phyloP scores from a whole-genome alignment of 768 basidiomycete genomes.

The Boletellus sp. region DNA sequence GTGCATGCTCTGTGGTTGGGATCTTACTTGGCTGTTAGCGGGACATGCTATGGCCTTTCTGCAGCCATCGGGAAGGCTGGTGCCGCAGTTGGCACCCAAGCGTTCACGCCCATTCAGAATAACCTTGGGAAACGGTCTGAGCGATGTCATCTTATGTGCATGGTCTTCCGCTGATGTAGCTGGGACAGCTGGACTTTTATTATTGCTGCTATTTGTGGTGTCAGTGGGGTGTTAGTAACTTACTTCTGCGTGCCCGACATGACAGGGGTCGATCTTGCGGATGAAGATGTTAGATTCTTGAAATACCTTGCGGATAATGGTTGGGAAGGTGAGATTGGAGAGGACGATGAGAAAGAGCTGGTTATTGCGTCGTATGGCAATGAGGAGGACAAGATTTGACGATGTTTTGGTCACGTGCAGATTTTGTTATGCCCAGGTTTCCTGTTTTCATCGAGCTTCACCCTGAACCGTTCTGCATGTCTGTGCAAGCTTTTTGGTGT shows the following conservation, averaged over 20 bases:
- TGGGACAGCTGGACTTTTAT: conserved; percentile 59
- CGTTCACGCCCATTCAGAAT: conserved; percentile 64
- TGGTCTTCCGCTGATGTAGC: not conserved
- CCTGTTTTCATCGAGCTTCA: not conserved
- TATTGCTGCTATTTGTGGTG: conserved; percentile 64
- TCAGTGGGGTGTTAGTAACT: conserved; percentile 58
- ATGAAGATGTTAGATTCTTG: conserved; percentile 62
- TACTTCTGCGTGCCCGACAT: conserved; percentile 68
- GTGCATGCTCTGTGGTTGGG: not conserved
- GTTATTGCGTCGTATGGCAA: conserved; percentile 14
- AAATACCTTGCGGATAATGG: conserved; percentile 58
- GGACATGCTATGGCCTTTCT: conserved; percentile 66
- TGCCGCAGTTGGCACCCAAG: conserved; percentile 69
- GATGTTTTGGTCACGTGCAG: not conserved
- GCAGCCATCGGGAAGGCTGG: conserved; percentile 70
- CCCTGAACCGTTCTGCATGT: conserved; percentile 14
- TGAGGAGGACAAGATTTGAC: conserved; percentile 15
- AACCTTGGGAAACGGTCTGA: conserved; percentile 62
- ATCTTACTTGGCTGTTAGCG: conserved; percentile 33
- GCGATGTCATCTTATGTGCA: not conserved
- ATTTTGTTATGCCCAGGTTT: not conserved
- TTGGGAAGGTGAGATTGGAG: conserved; percentile 63
- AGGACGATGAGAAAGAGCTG: conserved; percentile 40
- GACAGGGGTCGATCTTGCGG: conserved; percentile 62
- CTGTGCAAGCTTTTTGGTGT: conserved; percentile 14